Conservation (phyloP, 352 stramenopile species). For the Halophytophthora batemanensis region DNA sequence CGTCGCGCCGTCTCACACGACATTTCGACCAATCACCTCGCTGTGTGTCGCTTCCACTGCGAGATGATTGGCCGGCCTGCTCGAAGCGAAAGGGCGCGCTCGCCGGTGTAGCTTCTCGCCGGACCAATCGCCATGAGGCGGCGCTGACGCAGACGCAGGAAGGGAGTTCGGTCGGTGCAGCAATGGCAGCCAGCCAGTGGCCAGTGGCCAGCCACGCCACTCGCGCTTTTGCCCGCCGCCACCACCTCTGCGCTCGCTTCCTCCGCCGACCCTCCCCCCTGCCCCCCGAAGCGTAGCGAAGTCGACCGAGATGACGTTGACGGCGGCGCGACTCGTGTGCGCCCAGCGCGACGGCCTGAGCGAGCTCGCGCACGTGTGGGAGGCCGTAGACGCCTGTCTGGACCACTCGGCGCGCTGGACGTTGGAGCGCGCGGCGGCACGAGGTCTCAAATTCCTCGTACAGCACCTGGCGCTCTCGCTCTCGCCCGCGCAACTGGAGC, state of each 20-base stretch:
- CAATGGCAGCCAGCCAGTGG: no score
- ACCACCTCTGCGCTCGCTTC: neutral
- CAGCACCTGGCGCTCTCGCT: conserved; percentile 51
- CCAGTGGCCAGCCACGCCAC: no score
- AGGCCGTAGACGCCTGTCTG: conserved; percentile 38
- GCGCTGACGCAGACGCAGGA: neutral
- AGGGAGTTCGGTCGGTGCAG: no score
- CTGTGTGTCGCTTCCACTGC: conserved; percentile 7
- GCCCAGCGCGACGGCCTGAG: conserved; percentile 33
- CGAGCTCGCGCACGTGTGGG: conserved; percentile 61
- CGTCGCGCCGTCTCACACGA: no score
- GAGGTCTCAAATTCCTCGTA: conserved; percentile 63
- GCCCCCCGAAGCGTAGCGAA: conserved; percentile 8
- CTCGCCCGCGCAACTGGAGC: conserved; percentile 17
- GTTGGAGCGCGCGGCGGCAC: conserved; percentile 55
- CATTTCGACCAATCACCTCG: conserved; percentile 2
- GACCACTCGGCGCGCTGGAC: conserved; percentile 60
- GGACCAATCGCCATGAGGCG: no score
- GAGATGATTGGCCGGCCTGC: neutral
- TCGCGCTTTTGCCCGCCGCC: conserved; percentile 1
- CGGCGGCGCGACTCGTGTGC: conserved; percentile 49
- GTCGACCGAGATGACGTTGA: conserved; percentile 43
- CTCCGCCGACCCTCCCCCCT: conserved; percentile 1
- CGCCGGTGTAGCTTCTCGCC: no score
- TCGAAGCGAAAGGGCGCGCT: conserved; percentile 19